Base-by-base conservation (phyloP, 2,329 filamentous ascomycete genomes). In the Aureobasidium leucospermi region DNA sequence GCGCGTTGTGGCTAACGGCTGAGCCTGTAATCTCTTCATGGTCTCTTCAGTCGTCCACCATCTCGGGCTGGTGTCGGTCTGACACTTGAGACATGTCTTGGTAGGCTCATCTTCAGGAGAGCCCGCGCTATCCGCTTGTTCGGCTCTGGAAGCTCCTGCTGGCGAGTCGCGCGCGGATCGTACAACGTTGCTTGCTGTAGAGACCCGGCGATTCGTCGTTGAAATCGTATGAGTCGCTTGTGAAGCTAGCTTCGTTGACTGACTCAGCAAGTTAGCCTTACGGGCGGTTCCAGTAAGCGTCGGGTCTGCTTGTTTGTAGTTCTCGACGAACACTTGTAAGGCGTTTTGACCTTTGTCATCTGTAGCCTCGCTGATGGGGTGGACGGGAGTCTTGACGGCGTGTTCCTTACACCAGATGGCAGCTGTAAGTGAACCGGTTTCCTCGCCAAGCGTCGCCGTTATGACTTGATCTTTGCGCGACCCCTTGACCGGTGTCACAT, bases 391-490 rank as follows among this genome's bases (percentile, higher is more conserved):
- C 72, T 91, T 90, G 45, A 84, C 78, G 7, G 70, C 66, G 57
- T 99, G 94, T 57, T 94, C 88, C 70, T 92, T 91, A 78, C 94
- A 99, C 88, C 90, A 96, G 7, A 97, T 81, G 6, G 83, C 85
- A 1, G 94, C 88, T n/a, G 85, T 85, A 80, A 95, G 88, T n/a
- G 81, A 82, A 13, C 94, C 94, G 34, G 81, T 86, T 69, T 96
- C 92, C 15, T 85, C 85, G 45, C 89, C 89, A 38, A 97, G 80
- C 45, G 85, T 90, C 42, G 96, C 88, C 47, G 89, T 89, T 62
- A 82, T 88, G 67, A 88, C 81, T 62, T 89, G 86, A 65, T 96
- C 92, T 64, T 89, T 85, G 36, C 92, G 84, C 16, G 90, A 95
- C 55, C 87, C 87, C 74, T 99, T 97, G 61, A 96, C 87, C 0